These are phyloP conservation scores for Phyllostachys edulis DNA, from an alignment of 176 grass and related monocot species.

Conservation along the genomic window DNA sequence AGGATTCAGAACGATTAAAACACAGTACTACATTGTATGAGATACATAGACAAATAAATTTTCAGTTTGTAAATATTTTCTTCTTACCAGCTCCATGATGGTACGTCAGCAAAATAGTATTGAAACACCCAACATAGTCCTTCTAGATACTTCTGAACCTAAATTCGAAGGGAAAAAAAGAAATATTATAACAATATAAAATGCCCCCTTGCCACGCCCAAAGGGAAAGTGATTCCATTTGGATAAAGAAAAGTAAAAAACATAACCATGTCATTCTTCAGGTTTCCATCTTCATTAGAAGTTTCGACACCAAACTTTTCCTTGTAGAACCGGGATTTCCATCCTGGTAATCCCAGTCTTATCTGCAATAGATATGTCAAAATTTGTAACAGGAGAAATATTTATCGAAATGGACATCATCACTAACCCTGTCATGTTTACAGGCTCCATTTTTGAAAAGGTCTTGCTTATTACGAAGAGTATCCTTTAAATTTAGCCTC, in stretches of 20 bases:
- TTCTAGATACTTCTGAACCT: no score
- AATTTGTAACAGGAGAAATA: background rate
- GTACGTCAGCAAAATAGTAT: slow-evolving; percentile 38
- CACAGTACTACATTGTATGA: background rate
- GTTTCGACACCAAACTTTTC: slow-evolving; percentile 49
- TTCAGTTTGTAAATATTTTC: background rate
- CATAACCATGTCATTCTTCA: slow-evolving; percentile 42
- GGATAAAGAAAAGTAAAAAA: slow-evolving; percentile 15
- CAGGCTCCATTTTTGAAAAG: slow-evolving; percentile 28
- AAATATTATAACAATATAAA: background rate
- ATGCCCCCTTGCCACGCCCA: background rate
- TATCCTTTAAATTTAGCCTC: slow-evolving; percentile 29
- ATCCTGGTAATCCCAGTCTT: slow-evolving; percentile 37
- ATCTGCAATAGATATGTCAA: slow-evolving; percentile 41
- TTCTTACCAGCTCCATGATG: slow-evolving; percentile 72
- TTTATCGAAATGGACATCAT: background rate
- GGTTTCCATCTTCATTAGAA: slow-evolving; percentile 35
- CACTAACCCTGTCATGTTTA: slow-evolving; percentile 34
- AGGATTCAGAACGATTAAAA: background rate
- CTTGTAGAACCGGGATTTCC: slow-evolving; percentile 61
- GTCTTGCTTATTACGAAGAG: slow-evolving; percentile 47
- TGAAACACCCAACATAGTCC: no score
- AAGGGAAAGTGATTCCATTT: background rate
- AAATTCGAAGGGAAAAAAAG: no score
- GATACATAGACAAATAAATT: slow-evolving; percentile 1